phyloP scores from a whole-genome alignment of 805 yeast species.

The Yarrowia sp. region DNA sequence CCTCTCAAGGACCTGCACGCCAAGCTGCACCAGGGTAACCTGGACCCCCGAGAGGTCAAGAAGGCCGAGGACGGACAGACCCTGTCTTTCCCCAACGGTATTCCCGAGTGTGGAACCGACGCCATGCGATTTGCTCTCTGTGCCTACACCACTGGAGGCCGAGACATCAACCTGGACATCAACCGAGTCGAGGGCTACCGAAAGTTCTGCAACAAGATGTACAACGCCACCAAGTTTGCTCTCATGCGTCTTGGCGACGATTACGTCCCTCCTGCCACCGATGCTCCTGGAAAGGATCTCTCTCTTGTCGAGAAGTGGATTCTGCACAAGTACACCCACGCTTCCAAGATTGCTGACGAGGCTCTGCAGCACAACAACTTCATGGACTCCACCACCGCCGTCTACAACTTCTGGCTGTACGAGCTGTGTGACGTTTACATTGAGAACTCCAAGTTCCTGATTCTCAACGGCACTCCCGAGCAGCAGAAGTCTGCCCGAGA shows the following conservation, averaged over 20 bases:
- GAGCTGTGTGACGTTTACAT: conserved; percentile 96
- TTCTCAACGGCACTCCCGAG: conserved; percentile 81
- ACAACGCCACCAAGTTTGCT: conserved; percentile 97
- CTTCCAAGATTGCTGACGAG: conserved; percentile 61
- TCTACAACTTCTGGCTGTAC: conserved; percentile 91
- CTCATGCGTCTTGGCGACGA: conserved; percentile 88
- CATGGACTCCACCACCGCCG: conserved; percentile 77
- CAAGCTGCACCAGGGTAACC: conserved; percentile 73
- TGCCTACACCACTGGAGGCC: conserved; percentile 98
- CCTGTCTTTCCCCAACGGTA: conserved; percentile 90
- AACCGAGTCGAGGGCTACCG: conserved; percentile 98
- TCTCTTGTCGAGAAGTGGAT: conserved; percentile 97
- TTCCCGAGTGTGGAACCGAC: conserved; percentile 99
- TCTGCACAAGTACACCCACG: conserved; percentile 72
- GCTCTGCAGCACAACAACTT: conserved; percentile 82
- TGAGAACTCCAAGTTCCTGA: conserved; percentile 91
- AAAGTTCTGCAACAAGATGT: conserved; percentile 98
- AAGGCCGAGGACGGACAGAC: conserved; percentile 86
- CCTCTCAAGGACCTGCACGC: conserved; percentile 74
- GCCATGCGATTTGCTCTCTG: conserved; percentile 97
- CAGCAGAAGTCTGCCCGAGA: conserved; percentile 90
- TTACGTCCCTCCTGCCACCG: conserved; percentile 72
- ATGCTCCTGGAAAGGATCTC: conserved; percentile 65
- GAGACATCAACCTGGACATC: conserved; percentile 95
- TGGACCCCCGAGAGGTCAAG: conserved; percentile 82